Evolutionary conservation across 306 rosid species (phyloP), one percentile per base, ranked within the genome.

Genomic region (Dalbergia oliveri): DNA sequence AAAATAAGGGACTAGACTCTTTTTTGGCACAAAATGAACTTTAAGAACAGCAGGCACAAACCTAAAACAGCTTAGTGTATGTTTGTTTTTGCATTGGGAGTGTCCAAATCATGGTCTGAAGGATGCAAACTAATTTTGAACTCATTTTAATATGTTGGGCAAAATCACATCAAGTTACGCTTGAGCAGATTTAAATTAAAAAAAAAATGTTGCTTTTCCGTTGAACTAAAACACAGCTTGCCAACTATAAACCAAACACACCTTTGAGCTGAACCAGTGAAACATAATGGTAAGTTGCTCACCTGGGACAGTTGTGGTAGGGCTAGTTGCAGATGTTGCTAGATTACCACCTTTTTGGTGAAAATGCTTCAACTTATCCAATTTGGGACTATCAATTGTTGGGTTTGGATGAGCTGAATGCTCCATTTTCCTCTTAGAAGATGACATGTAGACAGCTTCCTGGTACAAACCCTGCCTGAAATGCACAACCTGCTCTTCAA

Each of bases 401-500:
- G 79, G 74, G 66, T 69, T 56, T 12, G 82, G n/a, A 59, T 71
- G 84, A 77, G 80, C 71, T 58, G 86, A 83, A 54, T 45, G 69
- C 69, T 89, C 91, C 63, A 79, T 49, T 78, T 84, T 89, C 77
- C 88, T 89, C 88, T 83, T 96, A 44, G 92, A 89, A 53, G 89
- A 91, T 59, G 99, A 93, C 39, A 87, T 79, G 85, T 90, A 80
- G 18, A 96, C 88, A 79, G 99, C 98, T 89, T 96, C 97, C 74
- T 88, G 97, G 81, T 93, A 93, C 80, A 96, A 81, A 76, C 87
- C 94, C 83, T 93, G 94, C 82, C 98, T 91, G 84, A 81, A 91
- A 86, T 88, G 88, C 61, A 93, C 93, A 57, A 96, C 87, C 79
- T 88, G 81, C 79, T 90, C 90, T 82, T 96, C 99, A 56, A 96